Evolutionary conservation across 768 basidiomycete species (phyloP).

Genomic region (Coprinopsis strossmayeri): DNA sequence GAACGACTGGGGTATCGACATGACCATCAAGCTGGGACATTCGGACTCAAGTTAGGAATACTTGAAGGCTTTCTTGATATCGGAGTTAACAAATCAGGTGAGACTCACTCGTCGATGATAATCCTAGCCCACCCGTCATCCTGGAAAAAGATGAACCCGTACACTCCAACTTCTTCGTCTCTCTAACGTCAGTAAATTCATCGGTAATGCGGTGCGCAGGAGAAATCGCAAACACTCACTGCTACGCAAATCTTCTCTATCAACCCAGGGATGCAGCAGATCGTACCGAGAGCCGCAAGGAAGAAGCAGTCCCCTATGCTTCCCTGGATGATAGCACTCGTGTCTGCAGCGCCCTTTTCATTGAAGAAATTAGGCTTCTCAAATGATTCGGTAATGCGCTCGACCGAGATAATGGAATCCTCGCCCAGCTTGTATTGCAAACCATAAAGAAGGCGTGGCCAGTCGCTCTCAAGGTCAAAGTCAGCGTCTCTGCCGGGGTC

Average conservation of each 20-base stretch:
- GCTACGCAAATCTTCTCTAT: slow-evolving; percentile 44
- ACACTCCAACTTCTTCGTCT: slow-evolving; percentile 47
- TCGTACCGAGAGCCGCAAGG: slow-evolving; percentile 43
- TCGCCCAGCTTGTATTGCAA: slow-evolving; percentile 10
- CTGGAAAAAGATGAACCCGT: slow-evolving; percentile 53
- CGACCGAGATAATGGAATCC: too few species aligned
- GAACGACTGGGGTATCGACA: slow-evolving; percentile 39
- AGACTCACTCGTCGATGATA: slow-evolving; percentile 57
- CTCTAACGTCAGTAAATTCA: slow-evolving; percentile 22
- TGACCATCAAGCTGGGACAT: slow-evolving; percentile 38
- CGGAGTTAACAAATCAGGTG: too few species aligned
- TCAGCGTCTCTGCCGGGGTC: slow-evolving; percentile 45
- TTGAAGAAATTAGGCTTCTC: slow-evolving; percentile 43
- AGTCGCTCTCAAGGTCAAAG: slow-evolving; percentile 51
- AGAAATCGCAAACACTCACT: slow-evolving; percentile 15
- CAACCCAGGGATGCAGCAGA: slow-evolving; percentile 35
- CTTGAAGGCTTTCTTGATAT: too few species aligned
- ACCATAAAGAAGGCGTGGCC: slow-evolving; percentile 33
- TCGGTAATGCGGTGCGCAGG: background rate
- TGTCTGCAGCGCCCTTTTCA: slow-evolving; percentile 30
- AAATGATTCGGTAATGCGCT: slow-evolving; percentile 48
- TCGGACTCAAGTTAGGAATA: background rate
- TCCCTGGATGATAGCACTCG: slow-evolving; percentile 44
- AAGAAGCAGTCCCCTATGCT: slow-evolving; percentile 50
- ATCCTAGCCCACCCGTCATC: slow-evolving; percentile 46